Percentiles rank a stretch among this genome's conserved stretches.
Conservation (phyloP, 108 stramenopile genomes). For the Cyclotella kingstonii region DNA sequence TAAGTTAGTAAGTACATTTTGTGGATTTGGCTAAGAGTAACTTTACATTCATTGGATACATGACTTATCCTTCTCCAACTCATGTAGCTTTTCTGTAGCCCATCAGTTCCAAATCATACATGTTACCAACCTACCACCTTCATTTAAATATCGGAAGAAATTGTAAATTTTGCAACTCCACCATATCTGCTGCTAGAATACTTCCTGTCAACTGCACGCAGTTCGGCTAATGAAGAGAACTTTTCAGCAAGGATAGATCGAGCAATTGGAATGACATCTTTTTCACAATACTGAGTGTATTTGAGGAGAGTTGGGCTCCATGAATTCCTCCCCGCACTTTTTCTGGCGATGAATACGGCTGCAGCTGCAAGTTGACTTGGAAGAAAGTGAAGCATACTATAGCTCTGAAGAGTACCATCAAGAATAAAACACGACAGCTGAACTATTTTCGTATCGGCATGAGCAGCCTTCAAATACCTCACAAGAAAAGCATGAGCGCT, state of each 20-base stretch:
- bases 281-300: constrained; percentile 80
- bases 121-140: too few species aligned
- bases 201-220: constrained; percentile 73
- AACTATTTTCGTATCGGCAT: constrained; percentile 82
- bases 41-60: too few species aligned
- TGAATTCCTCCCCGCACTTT: constrained; percentile 60
- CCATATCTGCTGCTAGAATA: constrained; percentile 61
- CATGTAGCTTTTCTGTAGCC: too few species aligned
- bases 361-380: constrained; percentile 89
- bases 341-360: constrained; percentile 84
- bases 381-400: constrained; percentile 76
- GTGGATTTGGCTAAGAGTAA: too few species aligned
- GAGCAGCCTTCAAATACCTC: constrained; percentile 89
- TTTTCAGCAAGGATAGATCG: constrained; percentile 52
- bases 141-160: constrained; percentile 45
- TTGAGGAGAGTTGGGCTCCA: constrained; percentile 88
- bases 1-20: too few species aligned
- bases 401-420: constrained; percentile 89
- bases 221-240: constrained; percentile 37
- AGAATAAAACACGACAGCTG: constrained; percentile 85
- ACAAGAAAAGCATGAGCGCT: constrained; percentile 88
- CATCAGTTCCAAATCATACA: too few species aligned
- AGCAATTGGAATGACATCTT: constrained; percentile 73
- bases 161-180: constrained; percentile 49
- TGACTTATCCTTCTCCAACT: too few species aligned